phyloP scores from a whole-genome alignment of 2,329 filamentous ascomycete genomes.

The Ophiostoma himal-ulmi region DNA sequence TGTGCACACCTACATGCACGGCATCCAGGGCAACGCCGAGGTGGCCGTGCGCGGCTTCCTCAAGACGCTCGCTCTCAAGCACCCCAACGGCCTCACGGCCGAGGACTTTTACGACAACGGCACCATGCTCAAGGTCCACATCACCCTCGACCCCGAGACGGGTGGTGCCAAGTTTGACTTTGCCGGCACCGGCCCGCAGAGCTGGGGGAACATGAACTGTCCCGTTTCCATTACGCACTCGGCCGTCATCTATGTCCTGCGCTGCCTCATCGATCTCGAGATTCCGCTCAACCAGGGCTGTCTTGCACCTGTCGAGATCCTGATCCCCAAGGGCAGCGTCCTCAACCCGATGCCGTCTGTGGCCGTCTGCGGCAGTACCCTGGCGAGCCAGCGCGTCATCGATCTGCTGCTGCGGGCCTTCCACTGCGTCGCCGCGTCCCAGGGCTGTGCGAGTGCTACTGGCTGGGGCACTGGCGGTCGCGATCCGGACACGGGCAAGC shows the following conservation, averaged over 20 bases:
- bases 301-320: constrained; percentile 34
- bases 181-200: constrained; percentile 31
- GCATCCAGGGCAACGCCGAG: constrained; percentile 71
- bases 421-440: constrained; percentile 28
- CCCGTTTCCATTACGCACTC: constrained; percentile 26
- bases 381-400: constrained; percentile 33
- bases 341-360: constrained; percentile 31
- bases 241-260: constrained; percentile 38
- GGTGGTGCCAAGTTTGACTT: constrained; percentile 37
- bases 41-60: constrained; percentile 64
- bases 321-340: constrained; percentile 32
- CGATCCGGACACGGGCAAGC: constrained; percentile 20
- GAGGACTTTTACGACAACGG: constrained; percentile 40
- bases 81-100: constrained; percentile 29
- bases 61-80: constrained; percentile 57
- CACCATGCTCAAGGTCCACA: constrained; percentile 33
- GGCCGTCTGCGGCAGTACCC: constrained; percentile 40
- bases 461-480: constrained; percentile 31
- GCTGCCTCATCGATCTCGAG: constrained; percentile 34
- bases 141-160: constrained; percentile 31
- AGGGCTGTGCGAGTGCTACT: constrained; percentile 34
- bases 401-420: constrained; percentile 34
- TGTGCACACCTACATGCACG: constrained; percentile 68
- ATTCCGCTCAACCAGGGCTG: constrained; percentile 40
- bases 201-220: constrained; percentile 24